Base-by-base conservation (phyloP, 257 asterid genomes). In the Fraxinus anomala region DNA sequence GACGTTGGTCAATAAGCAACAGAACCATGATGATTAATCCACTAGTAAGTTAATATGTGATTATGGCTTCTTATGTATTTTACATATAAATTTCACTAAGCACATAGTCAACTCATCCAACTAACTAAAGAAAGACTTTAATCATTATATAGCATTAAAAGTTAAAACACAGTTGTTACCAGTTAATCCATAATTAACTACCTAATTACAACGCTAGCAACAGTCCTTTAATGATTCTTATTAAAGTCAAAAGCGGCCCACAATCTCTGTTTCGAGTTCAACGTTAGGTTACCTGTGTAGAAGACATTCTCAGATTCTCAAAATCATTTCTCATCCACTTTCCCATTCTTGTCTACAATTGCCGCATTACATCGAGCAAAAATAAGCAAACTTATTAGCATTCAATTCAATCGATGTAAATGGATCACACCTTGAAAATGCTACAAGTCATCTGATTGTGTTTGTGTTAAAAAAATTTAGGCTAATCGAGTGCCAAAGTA, bases 261-360 rank as follows among this genome's bases (percentile, higher is more conserved):
- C 83, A 79, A 63, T 24, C 24, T 63, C 17, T 24, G 33, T 63
- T 24, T 63, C 10, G 69, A 63, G 34, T 63, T 63, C 69, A 63
- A 63, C 49, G 14, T 40, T 40, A 40, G 49, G 49, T 40, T 40
- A 40, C 49, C 49, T 10, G 49, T 1, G 69, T 24, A 31, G 34
- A 63, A 63, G 69, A 63, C 69, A 63, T 26, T 68, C 69, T 49
- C 63, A 71, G 80, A 75, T 75, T 73, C 80, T 71, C 72, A 73
- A 73, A 73, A 81, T 81, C 84, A 83, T 80, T 85, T 75, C 51
- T 61, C 42, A 65, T 37, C 86, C 79, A 74, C 83, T 73, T 77
- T 54, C 79, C 68, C 65, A 79, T 76, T 51, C 70, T 30, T 74
- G 44, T 40, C 49, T 40, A 40, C 49, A 40, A 40, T 40, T 40